Evolutionary conservation across 1,139 yeast species (phyloP), one percentile per base, ranked within the genome.

Genomic region (Saccharomyces hybrid): DNA sequence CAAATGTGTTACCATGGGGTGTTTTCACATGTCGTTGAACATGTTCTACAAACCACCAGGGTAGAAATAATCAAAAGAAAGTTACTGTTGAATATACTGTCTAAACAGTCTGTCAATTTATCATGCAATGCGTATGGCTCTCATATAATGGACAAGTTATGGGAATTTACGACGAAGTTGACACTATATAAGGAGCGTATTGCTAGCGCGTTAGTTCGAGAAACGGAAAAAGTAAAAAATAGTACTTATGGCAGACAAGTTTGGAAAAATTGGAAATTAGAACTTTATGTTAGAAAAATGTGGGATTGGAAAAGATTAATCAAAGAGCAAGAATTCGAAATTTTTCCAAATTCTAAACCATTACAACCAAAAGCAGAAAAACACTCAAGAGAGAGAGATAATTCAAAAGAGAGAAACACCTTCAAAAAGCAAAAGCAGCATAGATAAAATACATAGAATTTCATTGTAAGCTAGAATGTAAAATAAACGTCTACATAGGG

Each of bases 61-160:
- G 75, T 78, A 9, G 81, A 80, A 34, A 73, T 79, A 38, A 74
- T 87, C 42, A 76, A 83, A 59, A 83, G 95, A 63, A 81, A 91
- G 64, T 76, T 77, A 56, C 70, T 91, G 42, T 73, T 91, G 58
- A 90, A 91, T 66, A 73, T 78, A 14, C 76, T 93, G 57, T 63
- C 75, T 49, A 78, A 76, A 7, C 80, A 80, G 55, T 75, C 82
- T 38, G 83, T 78, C 26, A 80, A 75, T 8, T 75, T 93, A 59
- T 78, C 96, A 0, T 84, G 95, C 64, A 87, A 91, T 65, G 88
- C 96, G 0, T 88, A 89, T 61, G 98, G 96, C 0, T 90, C 97
- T 2, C 98, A 91, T 68, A 80, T 91, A 47, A 86, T 90, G 49
- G 99, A 93, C 70, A 82, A 81, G 57, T 75, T 88, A 53, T 90